Evolutionary conservation across 2,329 filamentous ascomycete species (phyloP), one percentile per base, ranked within the genome.

Genomic region (Trichoderma sp.): DNA sequence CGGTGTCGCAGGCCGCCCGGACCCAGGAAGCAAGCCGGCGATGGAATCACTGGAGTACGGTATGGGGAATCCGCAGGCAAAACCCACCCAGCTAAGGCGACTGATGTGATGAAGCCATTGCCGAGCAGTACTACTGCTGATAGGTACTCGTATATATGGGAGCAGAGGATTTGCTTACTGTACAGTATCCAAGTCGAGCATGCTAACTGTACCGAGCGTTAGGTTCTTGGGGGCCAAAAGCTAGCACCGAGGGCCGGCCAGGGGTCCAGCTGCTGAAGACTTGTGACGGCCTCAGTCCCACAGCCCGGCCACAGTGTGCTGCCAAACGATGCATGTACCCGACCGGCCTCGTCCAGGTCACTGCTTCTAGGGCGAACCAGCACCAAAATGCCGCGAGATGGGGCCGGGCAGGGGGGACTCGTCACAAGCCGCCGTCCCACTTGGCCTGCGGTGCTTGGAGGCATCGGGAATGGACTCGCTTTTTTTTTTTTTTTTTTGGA

Each of bases 341-440:
- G 32, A 13, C 58, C 50, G 58, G 58, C 58, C 13, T 45, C 17
- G 17, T 3, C 1, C 50, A 64, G 45, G 61, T 64, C n/a, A 64
- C 61, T 32, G 22, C 22, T 27, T 7, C 32, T 35, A 37, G 53
- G 25, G 32, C 56, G 50, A 35, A 45, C 35, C 17, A 56, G 50
- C n/a, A 4, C 34, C 50, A 56, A 42, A 56, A 45, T 39, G 61
- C 63, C 63, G 63, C 37, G 35, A 57, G 37, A 65, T 48, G 63
- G 59, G 22, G 12, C 45, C 60, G 22, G 22, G 50, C 45, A 35
- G 60, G 34, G 34, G 60, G 34, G 34, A 39, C 12, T 35, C 50
- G 35, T 48, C 17, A 45, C 50, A 56, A 45, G 59, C 59, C 37
- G 63, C 52, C 37, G 50, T 57, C 37, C 63, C 63, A 65, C 52